Percentiles rank a stretch among this genome's conserved stretches.
Conservation (phyloP, 495 filamentous ascomycete species). For the Cryomyces antarcticus region DNA sequence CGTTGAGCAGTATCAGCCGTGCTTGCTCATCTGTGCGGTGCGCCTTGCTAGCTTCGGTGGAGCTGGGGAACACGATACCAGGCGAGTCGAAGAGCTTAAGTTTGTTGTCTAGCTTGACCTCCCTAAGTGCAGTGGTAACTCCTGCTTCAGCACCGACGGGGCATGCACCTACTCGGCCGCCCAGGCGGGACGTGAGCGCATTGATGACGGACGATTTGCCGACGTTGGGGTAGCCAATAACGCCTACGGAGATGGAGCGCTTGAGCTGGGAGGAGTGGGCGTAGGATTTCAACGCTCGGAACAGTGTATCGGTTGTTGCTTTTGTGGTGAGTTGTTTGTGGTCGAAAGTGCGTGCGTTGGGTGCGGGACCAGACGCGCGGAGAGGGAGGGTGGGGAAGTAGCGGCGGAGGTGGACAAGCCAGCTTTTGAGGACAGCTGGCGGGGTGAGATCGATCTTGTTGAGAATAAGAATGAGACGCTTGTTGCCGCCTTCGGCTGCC, state of each 20-base stretch:
- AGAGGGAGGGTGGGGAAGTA: constrained; percentile 88
- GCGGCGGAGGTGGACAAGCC: constrained; percentile 68
- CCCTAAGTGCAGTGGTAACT: constrained; percentile 70
- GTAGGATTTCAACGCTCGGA: constrained; percentile 79
- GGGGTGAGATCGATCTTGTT: constrained; percentile 96
- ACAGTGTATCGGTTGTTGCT: constrained; percentile 68
- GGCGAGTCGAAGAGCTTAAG: constrained; percentile 88
- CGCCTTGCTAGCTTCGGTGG: constrained; percentile 28
- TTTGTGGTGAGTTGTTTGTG: constrained; percentile 76
- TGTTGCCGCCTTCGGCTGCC: constrained; percentile 61
- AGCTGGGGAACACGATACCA: constrained; percentile 77
- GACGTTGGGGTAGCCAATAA: constrained; percentile 94
- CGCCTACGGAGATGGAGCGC: constrained; percentile 74
- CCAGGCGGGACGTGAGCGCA: constrained; percentile 62
- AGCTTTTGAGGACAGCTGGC: constrained; percentile 40
- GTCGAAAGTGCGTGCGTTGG: constrained; percentile 80
- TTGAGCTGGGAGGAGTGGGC: constrained; percentile 69
- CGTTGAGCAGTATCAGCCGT: constrained; percentile 71
- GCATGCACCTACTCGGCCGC: constrained; percentile 48
- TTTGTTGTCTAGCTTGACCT: constrained; percentile 88
- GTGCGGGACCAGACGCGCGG: constrained; percentile 61
- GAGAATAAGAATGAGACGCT: constrained; percentile 77
- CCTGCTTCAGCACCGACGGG: constrained; percentile 85
- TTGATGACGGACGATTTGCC: constrained; percentile 97
- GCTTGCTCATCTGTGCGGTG: constrained; percentile 59